Conservation (phyloP, 441 rosid species). For the Populus hybrid region DNA sequence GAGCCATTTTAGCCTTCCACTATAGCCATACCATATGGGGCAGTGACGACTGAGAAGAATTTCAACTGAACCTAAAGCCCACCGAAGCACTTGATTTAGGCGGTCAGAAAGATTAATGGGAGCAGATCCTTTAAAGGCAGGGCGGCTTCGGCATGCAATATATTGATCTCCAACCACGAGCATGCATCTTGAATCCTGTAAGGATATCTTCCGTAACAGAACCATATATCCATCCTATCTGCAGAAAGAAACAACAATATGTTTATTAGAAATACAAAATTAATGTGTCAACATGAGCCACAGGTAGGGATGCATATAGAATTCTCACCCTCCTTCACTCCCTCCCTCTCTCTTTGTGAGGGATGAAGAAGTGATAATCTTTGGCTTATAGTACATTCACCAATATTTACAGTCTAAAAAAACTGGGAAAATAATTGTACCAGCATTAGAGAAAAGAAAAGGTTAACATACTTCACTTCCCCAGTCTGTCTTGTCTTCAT, state of each 20-base stretch:
- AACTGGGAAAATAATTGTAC: neutral
- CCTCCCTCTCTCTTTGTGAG: neutral
- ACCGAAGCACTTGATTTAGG: conserved; percentile 98
- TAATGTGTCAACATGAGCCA: neutral
- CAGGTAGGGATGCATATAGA: neutral
- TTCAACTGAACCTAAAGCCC: conserved; percentile 99
- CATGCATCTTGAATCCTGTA: conserved; percentile 99
- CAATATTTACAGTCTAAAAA: neutral
- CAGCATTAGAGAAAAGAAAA: neutral
- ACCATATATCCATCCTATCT: conserved; percentile 99
- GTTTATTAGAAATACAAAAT: neutral
- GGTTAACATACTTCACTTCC: conserved; percentile 73
- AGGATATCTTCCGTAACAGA: conserved; percentile 98
- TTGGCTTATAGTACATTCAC: neutral
- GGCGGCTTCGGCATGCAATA: conserved; percentile 91
- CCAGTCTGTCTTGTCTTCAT: conserved; percentile 99
- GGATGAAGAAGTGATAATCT: neutral
- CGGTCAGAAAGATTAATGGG: conserved; percentile 99
- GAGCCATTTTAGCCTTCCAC: conserved; percentile 90
- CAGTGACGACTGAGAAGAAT: conserved; percentile 98
- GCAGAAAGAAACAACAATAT: conserved; percentile 25
- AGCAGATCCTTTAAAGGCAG: no score
- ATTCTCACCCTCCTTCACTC: no score
- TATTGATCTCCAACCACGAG: conserved; percentile 98
- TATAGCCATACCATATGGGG: conserved; percentile 96